Evolutionary conservation across 139 green algal species (phyloP).

Genomic region (Nannochloris sp.): DNA sequence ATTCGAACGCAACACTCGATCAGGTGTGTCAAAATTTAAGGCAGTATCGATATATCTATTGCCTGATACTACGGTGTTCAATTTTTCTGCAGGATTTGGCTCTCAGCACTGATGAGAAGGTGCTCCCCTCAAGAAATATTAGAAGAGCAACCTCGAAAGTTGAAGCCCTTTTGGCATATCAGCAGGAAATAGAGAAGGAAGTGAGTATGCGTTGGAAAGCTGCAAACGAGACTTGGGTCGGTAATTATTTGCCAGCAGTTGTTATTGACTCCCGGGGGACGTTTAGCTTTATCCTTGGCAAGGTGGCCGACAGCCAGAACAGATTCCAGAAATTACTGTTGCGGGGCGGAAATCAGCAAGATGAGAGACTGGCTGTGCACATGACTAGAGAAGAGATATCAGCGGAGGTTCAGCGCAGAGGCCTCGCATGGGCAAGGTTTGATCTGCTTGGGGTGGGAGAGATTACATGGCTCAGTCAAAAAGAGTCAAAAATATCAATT

Average conservation of each 20-base stretch:
- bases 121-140: constrained; percentile 1
- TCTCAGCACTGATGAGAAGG: neutral
- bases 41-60: too few relatives aligned
- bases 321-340: constrained; percentile 53
- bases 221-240: constrained; percentile 16
- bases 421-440: constrained; percentile 25
- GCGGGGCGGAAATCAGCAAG: constrained; percentile 46
- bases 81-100: neutral
- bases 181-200: constrained; percentile 31
- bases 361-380: constrained; percentile 33
- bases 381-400: constrained; percentile 16
- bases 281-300: constrained; percentile 49
- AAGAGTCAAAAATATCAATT: constrained; percentile 28
- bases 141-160: constrained; percentile 10
- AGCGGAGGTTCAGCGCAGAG: constrained; percentile 4
- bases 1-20: neutral
- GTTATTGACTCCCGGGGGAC: constrained; percentile 52
- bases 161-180: constrained; percentile 16
- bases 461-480: constrained; percentile 52
- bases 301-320: constrained; percentile 27
- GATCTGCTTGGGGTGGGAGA: constrained; percentile 48
- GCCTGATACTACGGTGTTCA: neutral
- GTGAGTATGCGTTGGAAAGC: constrained; percentile 15
- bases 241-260: constrained; percentile 35
- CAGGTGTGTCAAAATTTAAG: too few relatives aligned